Evolutionary conservation across 176 grass and related monocot species (phyloP).

Genomic region (Typha latifolia): DNA sequence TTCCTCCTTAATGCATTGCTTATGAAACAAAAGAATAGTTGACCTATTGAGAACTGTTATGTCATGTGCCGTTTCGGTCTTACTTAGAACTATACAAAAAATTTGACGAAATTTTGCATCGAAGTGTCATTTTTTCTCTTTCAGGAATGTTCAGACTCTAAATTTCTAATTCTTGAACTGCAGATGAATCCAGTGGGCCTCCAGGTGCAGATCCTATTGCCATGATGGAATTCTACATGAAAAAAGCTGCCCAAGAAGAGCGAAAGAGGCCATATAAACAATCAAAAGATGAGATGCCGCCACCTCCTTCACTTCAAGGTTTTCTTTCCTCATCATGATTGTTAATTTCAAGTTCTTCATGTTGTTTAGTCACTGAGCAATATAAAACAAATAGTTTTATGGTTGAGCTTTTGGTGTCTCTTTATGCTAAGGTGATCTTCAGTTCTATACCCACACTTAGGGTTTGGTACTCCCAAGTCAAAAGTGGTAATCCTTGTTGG

Average conservation of each 20-base stretch:
- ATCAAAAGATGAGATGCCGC: constrained; percentile 97
- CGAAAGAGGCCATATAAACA: constrained; percentile 50
- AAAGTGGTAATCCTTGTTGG: too few relatives aligned
- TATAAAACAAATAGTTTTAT: too few relatives aligned
- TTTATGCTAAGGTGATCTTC: too few relatives aligned
- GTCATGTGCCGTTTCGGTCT: too few relatives aligned
- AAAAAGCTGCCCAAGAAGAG: constrained; percentile 91
- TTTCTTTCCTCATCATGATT: not conserved
- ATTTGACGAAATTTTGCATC: too few relatives aligned
- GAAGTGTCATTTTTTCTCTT: not conserved
- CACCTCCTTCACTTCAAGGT: constrained; percentile 93
- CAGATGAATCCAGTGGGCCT: constrained; percentile 38
- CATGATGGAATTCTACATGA: constrained; percentile 95
- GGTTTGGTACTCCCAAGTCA: too few relatives aligned
- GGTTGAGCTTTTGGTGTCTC: too few relatives aligned
- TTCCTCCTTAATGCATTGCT: too few relatives aligned
- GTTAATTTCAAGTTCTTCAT: not conserved
- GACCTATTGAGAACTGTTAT: too few relatives aligned
- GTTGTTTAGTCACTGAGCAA: not conserved
- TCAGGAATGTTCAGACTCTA: not conserved
- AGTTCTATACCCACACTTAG: too few relatives aligned
- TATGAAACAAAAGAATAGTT: too few relatives aligned
- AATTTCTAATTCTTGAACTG: constrained; percentile 5
- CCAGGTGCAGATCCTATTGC: constrained; percentile 59
- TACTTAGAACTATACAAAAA: too few relatives aligned